Evolutionary conservation across 192 early-diverging fungal genomes (phyloP).

Genomic region (Backusella westeae): DNA sequence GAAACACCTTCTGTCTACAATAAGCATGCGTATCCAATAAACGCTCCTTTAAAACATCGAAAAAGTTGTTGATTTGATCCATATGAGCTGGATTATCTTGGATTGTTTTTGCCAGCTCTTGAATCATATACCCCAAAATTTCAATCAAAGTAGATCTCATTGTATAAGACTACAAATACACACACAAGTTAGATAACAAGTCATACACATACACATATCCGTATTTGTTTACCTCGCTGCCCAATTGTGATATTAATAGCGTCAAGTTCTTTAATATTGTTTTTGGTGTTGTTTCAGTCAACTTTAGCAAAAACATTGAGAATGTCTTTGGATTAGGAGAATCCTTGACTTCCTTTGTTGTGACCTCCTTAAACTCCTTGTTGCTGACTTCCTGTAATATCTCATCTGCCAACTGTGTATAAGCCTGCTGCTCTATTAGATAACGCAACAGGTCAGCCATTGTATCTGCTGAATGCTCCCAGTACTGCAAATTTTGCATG

Average conservation of each 20-base stretch:
- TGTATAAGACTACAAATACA: slow-evolving; percentile 60
- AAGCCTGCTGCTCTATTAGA: slow-evolving; percentile 58
- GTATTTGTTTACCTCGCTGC: slow-evolving; percentile 71
- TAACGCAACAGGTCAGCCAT: slow-evolving; percentile 77
- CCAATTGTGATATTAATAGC: slow-evolving; percentile 78
- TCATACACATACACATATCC: too few relatives aligned
- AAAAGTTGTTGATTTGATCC: slow-evolving; percentile 80
- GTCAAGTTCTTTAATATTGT: slow-evolving; percentile 88
- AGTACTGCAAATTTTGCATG: slow-evolving; percentile 81
- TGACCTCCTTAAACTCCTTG: slow-evolving; percentile 51
- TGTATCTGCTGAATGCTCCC: slow-evolving; percentile 77
- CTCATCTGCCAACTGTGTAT: slow-evolving; percentile 69
- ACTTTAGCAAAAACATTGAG: slow-evolving; percentile 74
- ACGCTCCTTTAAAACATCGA: slow-evolving; percentile 89
- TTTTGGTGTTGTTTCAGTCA: slow-evolving; percentile 82
- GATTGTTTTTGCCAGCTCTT: slow-evolving; percentile 64
- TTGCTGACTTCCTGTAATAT: slow-evolving; percentile 66
- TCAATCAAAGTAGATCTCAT: slow-evolving; percentile 89
- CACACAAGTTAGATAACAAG: neutral
- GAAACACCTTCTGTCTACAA: slow-evolving; percentile 85
- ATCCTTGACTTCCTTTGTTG: slow-evolving; percentile 60
- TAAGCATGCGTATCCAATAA: slow-evolving; percentile 88
- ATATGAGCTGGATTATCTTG: slow-evolving; percentile 67
- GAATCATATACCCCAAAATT: slow-evolving; percentile 83
- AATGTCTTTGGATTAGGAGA: slow-evolving; percentile 79